Evolutionary conservation across 805 yeast species (phyloP).

Genomic region (Isabelozyma heimii): DNA sequence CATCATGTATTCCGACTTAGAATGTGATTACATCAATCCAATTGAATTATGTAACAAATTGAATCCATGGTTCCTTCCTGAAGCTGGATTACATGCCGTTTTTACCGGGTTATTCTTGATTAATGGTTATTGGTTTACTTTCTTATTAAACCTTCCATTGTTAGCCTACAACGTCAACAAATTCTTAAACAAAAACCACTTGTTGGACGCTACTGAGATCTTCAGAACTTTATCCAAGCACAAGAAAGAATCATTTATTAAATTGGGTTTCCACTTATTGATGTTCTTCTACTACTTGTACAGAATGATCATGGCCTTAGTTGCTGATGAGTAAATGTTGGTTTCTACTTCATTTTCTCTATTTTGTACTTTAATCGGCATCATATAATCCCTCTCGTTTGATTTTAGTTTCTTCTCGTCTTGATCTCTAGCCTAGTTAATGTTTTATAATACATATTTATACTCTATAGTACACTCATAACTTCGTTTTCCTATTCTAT

Average conservation of each 20-base stretch:
- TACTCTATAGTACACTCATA: too few relatives aligned
- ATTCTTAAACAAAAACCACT: slow-evolving; percentile 73
- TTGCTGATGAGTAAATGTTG: slow-evolving; percentile 52
- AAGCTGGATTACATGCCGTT: slow-evolving; percentile 78
- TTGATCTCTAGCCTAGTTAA: background rate
- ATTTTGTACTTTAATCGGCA: background rate
- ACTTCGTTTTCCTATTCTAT: background rate
- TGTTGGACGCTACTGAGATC: slow-evolving; percentile 95
- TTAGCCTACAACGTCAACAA: slow-evolving; percentile 81
- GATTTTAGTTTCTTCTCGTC: background rate
- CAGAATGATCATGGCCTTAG: slow-evolving; percentile 92
- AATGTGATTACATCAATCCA: slow-evolving; percentile 95
- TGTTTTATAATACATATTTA: background rate
- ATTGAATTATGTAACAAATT: slow-evolving; percentile 92
- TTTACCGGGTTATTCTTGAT: slow-evolving; percentile 69
- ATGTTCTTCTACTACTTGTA: slow-evolving; percentile 95
- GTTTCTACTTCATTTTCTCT: too few relatives aligned
- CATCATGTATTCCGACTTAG: slow-evolving; percentile 91
- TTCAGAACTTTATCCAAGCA: slow-evolving; percentile 91
- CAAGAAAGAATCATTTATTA: slow-evolving; percentile 87
- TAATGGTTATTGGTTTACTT: slow-evolving; percentile 90
- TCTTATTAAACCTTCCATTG: slow-evolving; percentile 79
- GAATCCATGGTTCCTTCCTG: slow-evolving; percentile 86
- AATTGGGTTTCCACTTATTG: slow-evolving; percentile 85
- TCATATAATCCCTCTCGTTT: background rate